Evolutionary conservation across 2,329 filamentous ascomycete species (phyloP).

Genomic region (Diplodia corticola): DNA sequence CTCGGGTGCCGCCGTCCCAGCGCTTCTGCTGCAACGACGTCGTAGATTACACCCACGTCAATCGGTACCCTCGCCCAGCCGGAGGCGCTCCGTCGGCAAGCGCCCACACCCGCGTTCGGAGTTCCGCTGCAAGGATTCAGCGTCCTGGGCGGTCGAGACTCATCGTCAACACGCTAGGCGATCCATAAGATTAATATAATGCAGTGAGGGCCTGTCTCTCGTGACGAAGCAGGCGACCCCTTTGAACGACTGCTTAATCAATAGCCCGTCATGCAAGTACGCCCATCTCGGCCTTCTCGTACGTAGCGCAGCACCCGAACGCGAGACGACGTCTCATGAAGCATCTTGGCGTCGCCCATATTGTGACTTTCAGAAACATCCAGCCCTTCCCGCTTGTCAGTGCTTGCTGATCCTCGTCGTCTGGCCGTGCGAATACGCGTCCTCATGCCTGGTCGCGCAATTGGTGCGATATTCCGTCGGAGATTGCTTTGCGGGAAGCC

Average conservation of each 20-base stretch:
- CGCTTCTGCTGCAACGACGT: neutral
- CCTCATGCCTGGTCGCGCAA: constrained; percentile 5
- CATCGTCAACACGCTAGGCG: constrained; percentile 2
- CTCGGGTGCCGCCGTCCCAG: neutral
- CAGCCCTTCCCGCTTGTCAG: neutral
- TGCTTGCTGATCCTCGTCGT: neutral
- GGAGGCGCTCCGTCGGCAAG: constrained; percentile 8
- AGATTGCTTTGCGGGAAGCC: constrained; percentile 20
- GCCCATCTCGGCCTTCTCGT: constrained; percentile 6
- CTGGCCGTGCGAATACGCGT: constrained; percentile 8
- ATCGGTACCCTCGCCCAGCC: neutral
- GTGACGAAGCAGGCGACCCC: constrained; percentile 9
- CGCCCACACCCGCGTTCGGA: constrained; percentile 4
- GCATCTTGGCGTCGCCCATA: neutral
- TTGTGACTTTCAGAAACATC: constrained; percentile 12
- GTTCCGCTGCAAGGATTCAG: neutral
- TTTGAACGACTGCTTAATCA: neutral
- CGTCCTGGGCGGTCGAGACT: constrained; percentile 14
- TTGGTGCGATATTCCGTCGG: constrained; percentile 10
- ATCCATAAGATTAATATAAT: constrained; percentile 18
- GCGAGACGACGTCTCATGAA: constrained; percentile 9
- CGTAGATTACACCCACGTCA: constrained; percentile 9
- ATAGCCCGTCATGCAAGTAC: constrained; percentile 3
- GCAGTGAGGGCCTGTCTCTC: constrained; percentile 8
- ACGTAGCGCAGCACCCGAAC: constrained; percentile 14